Percentiles rank a stretch among this genome's conserved stretches.
phyloP scores from a whole-genome alignment of 2,329 filamentous ascomycete genomes.

The Alternaria gaisen region DNA sequence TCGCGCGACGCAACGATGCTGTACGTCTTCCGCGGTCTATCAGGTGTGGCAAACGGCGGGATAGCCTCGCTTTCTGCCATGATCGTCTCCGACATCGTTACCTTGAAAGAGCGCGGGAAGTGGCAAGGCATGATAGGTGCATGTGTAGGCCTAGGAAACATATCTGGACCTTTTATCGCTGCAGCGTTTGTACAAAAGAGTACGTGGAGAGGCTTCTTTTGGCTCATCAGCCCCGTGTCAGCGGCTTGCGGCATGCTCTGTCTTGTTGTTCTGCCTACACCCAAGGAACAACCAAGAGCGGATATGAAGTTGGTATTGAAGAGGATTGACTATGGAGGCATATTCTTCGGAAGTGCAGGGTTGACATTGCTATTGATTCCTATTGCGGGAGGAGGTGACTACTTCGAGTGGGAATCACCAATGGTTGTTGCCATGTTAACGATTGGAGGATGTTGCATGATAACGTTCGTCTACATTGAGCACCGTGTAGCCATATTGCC shows the following conservation, averaged over 20 bases:
- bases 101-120: constrained; percentile 49
- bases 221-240: constrained; percentile 28
- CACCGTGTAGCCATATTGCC: constrained; percentile 65
- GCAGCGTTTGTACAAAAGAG: constrained; percentile 30
- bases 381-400: constrained; percentile 67
- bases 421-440: constrained; percentile 68
- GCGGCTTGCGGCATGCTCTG: constrained; percentile 22
- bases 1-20: constrained; percentile 65
- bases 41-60: constrained; percentile 70
- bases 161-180: constrained; percentile 37
- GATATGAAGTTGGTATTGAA: constrained; percentile 55
- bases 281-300: constrained; percentile 59
- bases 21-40: constrained; percentile 66
- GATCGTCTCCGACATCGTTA: constrained; percentile 50
- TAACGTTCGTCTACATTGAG: constrained; percentile 64
- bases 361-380: constrained; percentile 70
- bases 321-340: constrained; percentile 68
- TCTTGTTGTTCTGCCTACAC: constrained; percentile 38
- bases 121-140: constrained; percentile 48
- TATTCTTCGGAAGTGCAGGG: constrained; percentile 63
- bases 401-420: constrained; percentile 65
- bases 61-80: constrained; percentile 57
- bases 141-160: constrained; percentile 36
- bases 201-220: constrained; percentile 36
- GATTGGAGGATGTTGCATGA: constrained; percentile 57